phyloP scores from a whole-genome alignment of 768 basidiomycete species.

The Sarcodon aspratus region DNA sequence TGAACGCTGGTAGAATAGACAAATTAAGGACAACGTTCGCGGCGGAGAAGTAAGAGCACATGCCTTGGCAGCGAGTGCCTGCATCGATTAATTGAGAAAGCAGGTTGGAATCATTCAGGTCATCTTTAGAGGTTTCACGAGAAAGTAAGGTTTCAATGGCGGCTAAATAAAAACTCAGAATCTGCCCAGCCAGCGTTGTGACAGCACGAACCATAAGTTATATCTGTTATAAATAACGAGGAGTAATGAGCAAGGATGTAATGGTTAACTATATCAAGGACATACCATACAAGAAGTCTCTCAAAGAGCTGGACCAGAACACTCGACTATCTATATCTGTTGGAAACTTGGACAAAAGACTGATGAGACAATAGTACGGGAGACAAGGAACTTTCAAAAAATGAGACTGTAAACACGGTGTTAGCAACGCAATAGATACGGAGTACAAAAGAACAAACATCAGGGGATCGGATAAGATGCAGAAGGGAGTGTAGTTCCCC shows the following conservation, averaged over 20 bases:
- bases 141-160: slow-evolving; percentile 49
- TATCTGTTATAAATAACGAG: slow-evolving; percentile 12
- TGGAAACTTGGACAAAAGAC: slow-evolving; percentile 71
- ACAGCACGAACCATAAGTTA: slow-evolving; percentile 20
- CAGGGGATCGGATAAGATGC: slow-evolving; percentile 65
- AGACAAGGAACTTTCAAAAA: slow-evolving; percentile 79
- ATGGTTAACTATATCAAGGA: slow-evolving; percentile 8
- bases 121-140: slow-evolving; percentile 28
- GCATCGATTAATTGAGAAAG: slow-evolving; percentile 31
- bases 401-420: slow-evolving; percentile 42
- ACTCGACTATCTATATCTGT: slow-evolving; percentile 63
- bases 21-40: neutral
- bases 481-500: slow-evolving; percentile 54
- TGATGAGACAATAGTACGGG: slow-evolving; percentile 71
- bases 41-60: slow-evolving; percentile 4
- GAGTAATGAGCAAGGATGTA: neutral
- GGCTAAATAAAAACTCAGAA: slow-evolving; percentile 13
- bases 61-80: slow-evolving; percentile 50
- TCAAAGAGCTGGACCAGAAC: slow-evolving; percentile 53
- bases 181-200: neutral
- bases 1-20: slow-evolving; percentile 39
- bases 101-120: slow-evolving; percentile 27
- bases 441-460: slow-evolving; percentile 34
- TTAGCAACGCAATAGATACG: slow-evolving; percentile 2
- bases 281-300: slow-evolving; percentile 62